These are phyloP conservation scores for Rickenella mellea DNA, from an alignment of 768 basidiomycete genomes.

Conservation along the genomic window DNA sequence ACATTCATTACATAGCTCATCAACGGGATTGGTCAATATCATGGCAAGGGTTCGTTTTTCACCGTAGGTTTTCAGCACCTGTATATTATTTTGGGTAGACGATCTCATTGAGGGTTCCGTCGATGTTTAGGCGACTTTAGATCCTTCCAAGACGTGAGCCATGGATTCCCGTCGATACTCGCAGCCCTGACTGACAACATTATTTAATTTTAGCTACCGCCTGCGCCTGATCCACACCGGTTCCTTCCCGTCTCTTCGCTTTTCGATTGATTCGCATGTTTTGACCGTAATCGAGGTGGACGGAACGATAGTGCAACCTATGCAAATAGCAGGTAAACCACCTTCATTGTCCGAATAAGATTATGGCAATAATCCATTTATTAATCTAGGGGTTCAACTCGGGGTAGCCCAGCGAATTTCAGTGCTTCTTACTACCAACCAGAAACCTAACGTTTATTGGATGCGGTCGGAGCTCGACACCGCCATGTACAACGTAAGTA, in stretches of 20 bases:
- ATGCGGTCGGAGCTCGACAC: conserved; percentile 29
- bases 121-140: no score
- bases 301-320: conserved; percentile 31
- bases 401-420: conserved; percentile 42
- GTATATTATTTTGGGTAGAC: conserved; percentile 5
- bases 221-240: conserved; percentile 39
- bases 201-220: conserved; percentile 24
- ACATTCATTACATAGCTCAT: conserved; percentile 12
- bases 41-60: conserved; percentile 20
- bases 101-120: conserved; percentile 18
- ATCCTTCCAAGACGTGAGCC: conserved; percentile 19
- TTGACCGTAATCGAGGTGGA: conserved; percentile 41
- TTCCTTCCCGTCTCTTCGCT: conserved; percentile 33
- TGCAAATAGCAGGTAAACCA: no score
- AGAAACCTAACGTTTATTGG: conserved; percentile 24
- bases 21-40: conserved; percentile 25
- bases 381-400: conserved; percentile 28
- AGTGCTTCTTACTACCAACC: conserved; percentile 34
- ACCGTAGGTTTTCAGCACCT: conserved; percentile 11
- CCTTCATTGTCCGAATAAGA: no score
- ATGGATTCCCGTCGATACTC: not conserved
- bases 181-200: not conserved
- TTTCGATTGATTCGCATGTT: conserved; percentile 36
- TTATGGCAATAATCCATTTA: no score
- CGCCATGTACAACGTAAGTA: conserved; percentile 19